Evolutionary conservation across 768 basidiomycete species (phyloP), one percentile per base, ranked within the genome.

Genomic region (Fomitopsis pulvina): DNA sequence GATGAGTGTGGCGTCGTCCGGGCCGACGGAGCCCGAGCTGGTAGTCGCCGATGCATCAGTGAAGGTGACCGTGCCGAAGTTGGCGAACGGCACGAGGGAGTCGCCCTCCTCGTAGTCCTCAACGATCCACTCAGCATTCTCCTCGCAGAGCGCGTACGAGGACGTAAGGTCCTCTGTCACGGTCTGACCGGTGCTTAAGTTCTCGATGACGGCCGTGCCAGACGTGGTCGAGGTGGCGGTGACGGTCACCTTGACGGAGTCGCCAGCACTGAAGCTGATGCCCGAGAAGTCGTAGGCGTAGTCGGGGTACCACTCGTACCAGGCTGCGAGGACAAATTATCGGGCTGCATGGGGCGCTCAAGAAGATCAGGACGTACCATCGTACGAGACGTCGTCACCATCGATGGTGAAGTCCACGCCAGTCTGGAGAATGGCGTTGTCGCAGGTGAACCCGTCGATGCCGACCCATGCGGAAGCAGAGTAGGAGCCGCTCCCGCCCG

Each of bases 91-190:
- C n/a, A 71, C 69, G 50, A 61, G 63, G 26, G 50, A 50, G 46
- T 41, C 27, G 50, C 53, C 51, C 48, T 52, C 48, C 53, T 57
- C 50, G 56, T 52, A 63, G 57, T 69, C 68, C 58, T 69, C 68
- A 22, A 69, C 66, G 49, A 69, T 68, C 68, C 68, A 69, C 57
- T 69, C 66, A 7, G 66, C 68, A 57, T 68, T 64, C 60, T 64
- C 48, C 56, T 65, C 57, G 59, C 66, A 68, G 41, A 68, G 62
- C 24, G 62, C 49, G 42, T 52, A 47, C 22, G 59, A 50, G 27
- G 66, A 66, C 11, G 59, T 61, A 59, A 68, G 57, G 16, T 58
- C 29, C 56, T 65, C 58, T 37, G 64, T 55, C 25, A 68, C 62
- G 26, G 58, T 51, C 59, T 57, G 53, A 54, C 63, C 60, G 14